phyloP scores from a whole-genome alignment of 805 yeast genomes.

The Cyberlindnera sargentensis region DNA sequence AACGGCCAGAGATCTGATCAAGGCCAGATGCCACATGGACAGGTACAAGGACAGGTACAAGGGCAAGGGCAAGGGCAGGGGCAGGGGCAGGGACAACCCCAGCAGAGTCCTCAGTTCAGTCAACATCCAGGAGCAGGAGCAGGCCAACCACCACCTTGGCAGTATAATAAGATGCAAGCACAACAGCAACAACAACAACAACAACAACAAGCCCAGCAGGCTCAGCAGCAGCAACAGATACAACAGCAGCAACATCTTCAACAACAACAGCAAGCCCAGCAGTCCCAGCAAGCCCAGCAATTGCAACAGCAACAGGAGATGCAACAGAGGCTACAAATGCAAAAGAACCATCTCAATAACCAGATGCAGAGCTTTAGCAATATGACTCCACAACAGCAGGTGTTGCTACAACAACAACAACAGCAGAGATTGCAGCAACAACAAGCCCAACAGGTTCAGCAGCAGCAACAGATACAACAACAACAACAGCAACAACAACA shows the following conservation, averaged over 20 bases:
- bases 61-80: background rate
- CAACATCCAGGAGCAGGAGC: slow-evolving; percentile 4
- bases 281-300: slow-evolving; percentile 12
- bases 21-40: background rate
- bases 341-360: slow-evolving; percentile 16
- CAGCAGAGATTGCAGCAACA: slow-evolving; percentile 9
- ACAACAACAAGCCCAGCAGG: slow-evolving; percentile 9
- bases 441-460: slow-evolving; percentile 7
- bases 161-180: slow-evolving; percentile 12
- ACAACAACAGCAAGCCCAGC: slow-evolving; percentile 6
- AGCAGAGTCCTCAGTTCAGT: slow-evolving; percentile 5
- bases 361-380: slow-evolving; percentile 14
- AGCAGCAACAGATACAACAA: slow-evolving; percentile 9
- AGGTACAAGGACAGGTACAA: background rate
- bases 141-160: slow-evolving; percentile 4
- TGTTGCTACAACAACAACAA: slow-evolving; percentile 12
- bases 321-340: slow-evolving; percentile 21
- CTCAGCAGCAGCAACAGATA: slow-evolving; percentile 9
- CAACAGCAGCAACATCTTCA: slow-evolving; percentile 3
- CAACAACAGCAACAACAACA: slow-evolving; percentile 6
- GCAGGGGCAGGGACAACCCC: slow-evolving; percentile 1
- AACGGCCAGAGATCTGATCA: background rate
- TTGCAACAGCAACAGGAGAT: slow-evolving; percentile 9
- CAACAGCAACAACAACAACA: slow-evolving; percentile 12
- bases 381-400: slow-evolving; percentile 16